Percentiles rank a stretch among this genome's conserved stretches.
Evolutionary conservation across 441 rosid genomes (phyloP).

Genomic region (Populus hybrid): DNA sequence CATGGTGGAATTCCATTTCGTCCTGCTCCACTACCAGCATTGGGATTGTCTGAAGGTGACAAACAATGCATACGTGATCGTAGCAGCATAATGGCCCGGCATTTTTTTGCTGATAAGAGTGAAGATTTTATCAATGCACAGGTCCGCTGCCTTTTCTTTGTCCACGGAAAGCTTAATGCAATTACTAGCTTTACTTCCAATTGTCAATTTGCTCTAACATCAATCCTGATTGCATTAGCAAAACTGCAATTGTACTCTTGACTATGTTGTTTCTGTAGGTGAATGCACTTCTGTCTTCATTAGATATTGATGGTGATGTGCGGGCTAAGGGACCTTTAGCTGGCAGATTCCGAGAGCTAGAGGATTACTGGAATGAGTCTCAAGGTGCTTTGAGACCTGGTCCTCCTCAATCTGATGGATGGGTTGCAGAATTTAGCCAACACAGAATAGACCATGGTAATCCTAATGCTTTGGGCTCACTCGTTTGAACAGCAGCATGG

Average conservation of each 20-base stretch:
- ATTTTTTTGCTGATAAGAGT: constrained; percentile 80
- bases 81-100: constrained; percentile 95
- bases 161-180: background rate
- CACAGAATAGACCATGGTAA: constrained; percentile 46
- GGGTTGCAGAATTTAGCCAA: constrained; percentile 75
- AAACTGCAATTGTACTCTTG: background rate
- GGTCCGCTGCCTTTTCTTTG: constrained; percentile 40
- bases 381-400: constrained; percentile 65
- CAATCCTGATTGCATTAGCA: background rate
- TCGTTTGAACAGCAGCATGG: constrained; percentile 91
- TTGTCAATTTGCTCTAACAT: background rate
- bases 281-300: constrained; percentile 76
- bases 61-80: constrained; percentile 96
- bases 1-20: constrained; percentile 78
- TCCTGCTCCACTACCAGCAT: constrained; percentile 69
- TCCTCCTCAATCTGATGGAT: constrained; percentile 66
- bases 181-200: constrained; percentile 4
- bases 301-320: constrained; percentile 75
- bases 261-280: constrained; percentile 49
- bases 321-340: constrained; percentile 68
- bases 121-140: constrained; percentile 90
- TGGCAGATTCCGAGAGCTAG: constrained; percentile 77
- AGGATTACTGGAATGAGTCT: constrained; percentile 93
- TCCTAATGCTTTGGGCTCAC: constrained; percentile 81
- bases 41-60: constrained; percentile 89